Evolutionary conservation across 441 rosid genomes (phyloP), one percentile per base, ranked within the genome.

Genomic region (Flueggea neowawraea): DNA sequence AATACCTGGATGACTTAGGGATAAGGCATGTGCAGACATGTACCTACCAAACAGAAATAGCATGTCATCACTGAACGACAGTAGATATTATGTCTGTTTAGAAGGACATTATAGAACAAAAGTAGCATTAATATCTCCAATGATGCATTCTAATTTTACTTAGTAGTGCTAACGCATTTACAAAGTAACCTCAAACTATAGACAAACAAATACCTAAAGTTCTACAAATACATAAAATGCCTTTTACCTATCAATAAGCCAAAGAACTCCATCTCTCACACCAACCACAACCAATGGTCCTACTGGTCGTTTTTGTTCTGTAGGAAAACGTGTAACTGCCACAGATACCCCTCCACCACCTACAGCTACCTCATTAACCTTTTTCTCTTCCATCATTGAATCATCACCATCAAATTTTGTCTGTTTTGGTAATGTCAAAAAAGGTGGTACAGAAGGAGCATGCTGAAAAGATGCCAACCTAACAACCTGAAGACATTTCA

Each of bases 291-390:
- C 80, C 59, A 95, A 84, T 63, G 99, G 98, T 75, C 99, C 99
- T 53, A 95, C 89, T 49, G 99, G 99, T 62, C 99, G 90, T 70
- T 85, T 95, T 72, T 91, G 98, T 77, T 95, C 99, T 59, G 78
- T 54, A 15, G 99, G 99, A 73, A 95, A 95, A 71, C 99, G 98
- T 66, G 98, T 91, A 75, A 95, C 93, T 62, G 98, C 99, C 60
- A 95, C 98, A 48, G 98, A 86, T 63, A 95, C 93, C 67, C 99
- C 99, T 62, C 99, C 99, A 65, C 99, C 99, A 75, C 98, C 99
- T 68, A 95, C 99, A 80, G 98, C 99, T 72, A 91, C 80, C 83
- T 95, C 99, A 78, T 69, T 86, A 78, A 69, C 68, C 79, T 80
- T 84, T 79, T 88, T 86, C 65, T 94, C 97, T 64, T 91, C 98